These are phyloP conservation scores for Fusarium poae DNA, from an alignment of 2,329 filamentous ascomycete genomes.

Conservation along the genomic window DNA sequence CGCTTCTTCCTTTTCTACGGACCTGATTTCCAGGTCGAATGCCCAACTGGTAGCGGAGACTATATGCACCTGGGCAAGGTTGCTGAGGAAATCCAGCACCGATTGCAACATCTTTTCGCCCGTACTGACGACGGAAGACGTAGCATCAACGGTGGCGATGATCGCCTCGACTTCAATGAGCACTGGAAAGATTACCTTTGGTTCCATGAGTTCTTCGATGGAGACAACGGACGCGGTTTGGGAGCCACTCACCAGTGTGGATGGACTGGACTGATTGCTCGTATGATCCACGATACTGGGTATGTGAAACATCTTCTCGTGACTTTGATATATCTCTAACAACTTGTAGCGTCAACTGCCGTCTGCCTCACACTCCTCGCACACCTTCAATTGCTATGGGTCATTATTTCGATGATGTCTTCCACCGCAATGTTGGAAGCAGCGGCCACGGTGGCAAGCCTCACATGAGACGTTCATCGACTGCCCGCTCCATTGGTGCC, in stretches of 20 bases:
- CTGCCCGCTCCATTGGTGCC: slow-evolving; percentile 83
- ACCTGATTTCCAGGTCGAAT: slow-evolving; percentile 88
- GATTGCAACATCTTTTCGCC: slow-evolving; percentile 90
- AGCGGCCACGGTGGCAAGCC: slow-evolving; percentile 59
- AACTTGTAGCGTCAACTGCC: slow-evolving; percentile 78
- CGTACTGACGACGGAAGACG: slow-evolving; percentile 86
- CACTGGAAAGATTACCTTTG: slow-evolving; percentile 88
- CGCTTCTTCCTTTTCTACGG: slow-evolving; percentile 98
- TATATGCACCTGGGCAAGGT: slow-evolving; percentile 97
- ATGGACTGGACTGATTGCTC: slow-evolving; percentile 95
- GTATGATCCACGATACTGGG: slow-evolving; percentile 98
- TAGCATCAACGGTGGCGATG: slow-evolving; percentile 87
- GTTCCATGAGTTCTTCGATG: slow-evolving; percentile 99
- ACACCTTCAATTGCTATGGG: slow-evolving; percentile 85
- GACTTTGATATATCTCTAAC: slow-evolving; percentile 56
- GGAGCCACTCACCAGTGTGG: slow-evolving; percentile 95
- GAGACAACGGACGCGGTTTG: slow-evolving; percentile 87
- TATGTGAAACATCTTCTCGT: slow-evolving; percentile 61
- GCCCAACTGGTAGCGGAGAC: slow-evolving; percentile 91
- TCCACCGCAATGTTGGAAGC: slow-evolving; percentile 62
- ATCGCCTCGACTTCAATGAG: slow-evolving; percentile 89
- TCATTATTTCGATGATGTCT: slow-evolving; percentile 96
- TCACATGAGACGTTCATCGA: slow-evolving; percentile 81
- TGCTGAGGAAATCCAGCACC: slow-evolving; percentile 93
- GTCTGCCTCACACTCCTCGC: slow-evolving; percentile 91